Percentiles rank a stretch among this genome's conserved stretches.
These are phyloP conservation scores for Ustilago hordei DNA, from an alignment of 1,284 basidiomycete genomes.

Conservation along the genomic window DNA sequence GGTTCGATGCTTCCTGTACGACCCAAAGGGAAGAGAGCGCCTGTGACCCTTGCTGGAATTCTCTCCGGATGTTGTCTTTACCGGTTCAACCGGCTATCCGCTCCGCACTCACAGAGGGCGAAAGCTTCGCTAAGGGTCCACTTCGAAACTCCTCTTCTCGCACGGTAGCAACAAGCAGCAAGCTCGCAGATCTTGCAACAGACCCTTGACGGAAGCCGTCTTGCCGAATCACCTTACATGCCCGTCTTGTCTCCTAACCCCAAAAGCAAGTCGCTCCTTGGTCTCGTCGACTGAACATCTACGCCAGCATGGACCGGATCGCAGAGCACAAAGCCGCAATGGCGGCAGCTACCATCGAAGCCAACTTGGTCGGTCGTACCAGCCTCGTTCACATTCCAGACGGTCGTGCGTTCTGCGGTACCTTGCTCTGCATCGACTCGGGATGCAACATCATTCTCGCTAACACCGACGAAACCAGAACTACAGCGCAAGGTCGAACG, in stretches of 20 bases:
- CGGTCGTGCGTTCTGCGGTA: slow-evolving; percentile 59
- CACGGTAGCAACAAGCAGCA: slow-evolving; percentile 10
- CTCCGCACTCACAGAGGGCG: no score
- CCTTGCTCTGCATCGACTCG: slow-evolving; percentile 57
- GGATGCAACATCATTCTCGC: slow-evolving; percentile 55
- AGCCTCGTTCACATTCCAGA: slow-evolving; percentile 55
- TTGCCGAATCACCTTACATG: not conserved
- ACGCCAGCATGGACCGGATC: not conserved
- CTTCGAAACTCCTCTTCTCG: not conserved
- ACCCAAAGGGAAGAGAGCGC: not conserved
- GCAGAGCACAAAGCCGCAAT: not conserved
- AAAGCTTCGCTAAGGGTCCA: no score
- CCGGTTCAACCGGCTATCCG: not conserved
- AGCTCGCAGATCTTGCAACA: not conserved
- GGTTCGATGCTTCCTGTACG: not conserved
- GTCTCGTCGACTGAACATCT: not conserved
- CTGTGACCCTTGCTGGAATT: not conserved
- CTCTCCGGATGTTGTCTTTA: slow-evolving; percentile 9
- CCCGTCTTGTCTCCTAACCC: not conserved
- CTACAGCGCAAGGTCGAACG: slow-evolving; percentile 11
- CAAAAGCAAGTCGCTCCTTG: no score
- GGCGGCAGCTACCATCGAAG: slow-evolving; percentile 22
- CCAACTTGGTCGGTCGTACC: slow-evolving; percentile 43
- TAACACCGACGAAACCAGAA: slow-evolving; percentile 42
- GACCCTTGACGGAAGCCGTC: not conserved